Evolutionary conservation across 2,329 filamentous ascomycete species (phyloP).

Genomic region (Cercospora brassicicola): DNA sequence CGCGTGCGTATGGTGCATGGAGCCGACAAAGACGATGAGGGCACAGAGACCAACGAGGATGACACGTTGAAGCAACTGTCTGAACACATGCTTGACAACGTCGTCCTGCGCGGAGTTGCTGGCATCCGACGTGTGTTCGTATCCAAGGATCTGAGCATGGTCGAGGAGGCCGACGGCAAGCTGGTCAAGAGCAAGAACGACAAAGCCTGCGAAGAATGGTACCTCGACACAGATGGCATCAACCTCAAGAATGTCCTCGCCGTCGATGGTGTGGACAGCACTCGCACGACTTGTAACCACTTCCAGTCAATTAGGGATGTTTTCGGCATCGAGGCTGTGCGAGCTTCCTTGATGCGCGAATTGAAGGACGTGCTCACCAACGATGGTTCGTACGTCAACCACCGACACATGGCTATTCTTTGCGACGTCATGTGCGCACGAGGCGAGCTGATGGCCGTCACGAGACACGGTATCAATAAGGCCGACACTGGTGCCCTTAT

Average conservation of each 20-base stretch:
- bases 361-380: conserved; percentile 92
- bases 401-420: conserved; percentile 90
- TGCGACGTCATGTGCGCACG: conserved; percentile 98
- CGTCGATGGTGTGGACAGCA: conserved; percentile 83
- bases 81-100: conserved; percentile 83
- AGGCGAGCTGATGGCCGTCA: conserved; percentile 91
- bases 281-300: conserved; percentile 88
- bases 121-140: conserved; percentile 92
- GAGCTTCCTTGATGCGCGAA: conserved; percentile 82
- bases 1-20: conserved; percentile 64
- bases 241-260: conserved; percentile 79
- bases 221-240: conserved; percentile 90
- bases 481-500: conserved; percentile 97
- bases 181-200: conserved; percentile 73
- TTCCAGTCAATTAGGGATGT: conserved; percentile 93
- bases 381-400: conserved; percentile 98
- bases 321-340: conserved; percentile 93
- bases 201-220: conserved; percentile 82
- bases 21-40: conserved; percentile 59
- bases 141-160: conserved; percentile 72
- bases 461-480: conserved; percentile 96
- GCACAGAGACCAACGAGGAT: conserved; percentile 67
- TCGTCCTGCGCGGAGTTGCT: conserved; percentile 85
- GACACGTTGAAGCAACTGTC: conserved; percentile 93
- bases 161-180: conserved; percentile 68